These are phyloP conservation scores for Zygosaccharomyces bisporus DNA, from an alignment of 805 yeast genomes.

Conservation along the genomic window DNA sequence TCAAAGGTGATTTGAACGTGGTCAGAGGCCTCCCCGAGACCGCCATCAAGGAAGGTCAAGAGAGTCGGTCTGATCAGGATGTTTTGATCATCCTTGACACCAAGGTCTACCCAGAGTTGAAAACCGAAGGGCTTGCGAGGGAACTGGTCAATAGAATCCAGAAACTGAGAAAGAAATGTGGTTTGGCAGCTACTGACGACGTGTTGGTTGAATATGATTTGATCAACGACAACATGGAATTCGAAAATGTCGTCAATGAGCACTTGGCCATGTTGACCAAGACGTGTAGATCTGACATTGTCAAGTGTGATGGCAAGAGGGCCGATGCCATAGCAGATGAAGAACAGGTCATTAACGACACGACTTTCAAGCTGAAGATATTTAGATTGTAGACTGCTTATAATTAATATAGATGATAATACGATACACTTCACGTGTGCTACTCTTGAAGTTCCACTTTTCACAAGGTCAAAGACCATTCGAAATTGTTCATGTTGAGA, in stretches of 20 bases:
- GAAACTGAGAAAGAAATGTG: conserved; percentile 94
- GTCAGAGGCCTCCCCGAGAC: conserved; percentile 81
- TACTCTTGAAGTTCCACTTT: background rate
- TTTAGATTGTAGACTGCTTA: conserved; percentile 49
- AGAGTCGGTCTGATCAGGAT: conserved; percentile 82
- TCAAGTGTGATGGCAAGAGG: conserved; percentile 43
- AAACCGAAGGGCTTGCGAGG: conserved; percentile 93
- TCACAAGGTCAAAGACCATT: background rate
- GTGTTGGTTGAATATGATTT: conserved; percentile 79
- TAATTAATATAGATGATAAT: conserved; percentile 5
- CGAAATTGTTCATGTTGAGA: no score
- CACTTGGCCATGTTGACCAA: conserved; percentile 71
- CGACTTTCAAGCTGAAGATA: conserved; percentile 72
- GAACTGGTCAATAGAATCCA: conserved; percentile 96
- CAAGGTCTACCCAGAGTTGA: conserved; percentile 79
- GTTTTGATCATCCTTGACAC: conserved; percentile 88
- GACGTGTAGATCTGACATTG: conserved; percentile 60
- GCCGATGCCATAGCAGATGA: conserved; percentile 72
- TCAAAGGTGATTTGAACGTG: conserved; percentile 84
- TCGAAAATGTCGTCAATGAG: conserved; percentile 55
- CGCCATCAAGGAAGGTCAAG: conserved; percentile 65
- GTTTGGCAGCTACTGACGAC: conserved; percentile 92
- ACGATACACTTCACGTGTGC: conserved; percentile 6
- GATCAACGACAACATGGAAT: conserved; percentile 56
- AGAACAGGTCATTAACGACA: conserved; percentile 78